Percentiles rank a stretch among this genome's conserved stretches.
phyloP scores from a whole-genome alignment of 1,284 basidiomycete genomes.

The Ceraceosorus guamensis region DNA sequence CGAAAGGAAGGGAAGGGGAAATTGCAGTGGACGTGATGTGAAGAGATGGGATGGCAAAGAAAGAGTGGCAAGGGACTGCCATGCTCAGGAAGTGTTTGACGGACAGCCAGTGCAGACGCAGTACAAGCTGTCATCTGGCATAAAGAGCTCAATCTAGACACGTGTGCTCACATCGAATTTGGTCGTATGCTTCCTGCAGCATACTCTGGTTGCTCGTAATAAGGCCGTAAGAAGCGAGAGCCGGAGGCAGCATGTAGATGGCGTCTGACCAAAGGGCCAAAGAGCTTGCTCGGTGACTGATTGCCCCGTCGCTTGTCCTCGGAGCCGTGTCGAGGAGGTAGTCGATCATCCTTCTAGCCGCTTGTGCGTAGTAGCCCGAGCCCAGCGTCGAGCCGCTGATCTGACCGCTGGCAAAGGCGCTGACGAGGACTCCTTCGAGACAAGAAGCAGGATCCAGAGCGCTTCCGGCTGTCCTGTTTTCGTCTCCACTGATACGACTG shows the following conservation, averaged over 20 bases:
- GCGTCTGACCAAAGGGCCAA: constrained; percentile 44
- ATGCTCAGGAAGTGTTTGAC: background rate
- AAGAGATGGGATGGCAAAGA: background rate
- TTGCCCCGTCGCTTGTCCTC: constrained; percentile 42
- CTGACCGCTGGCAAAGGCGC: constrained; percentile 32
- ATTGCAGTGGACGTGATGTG: background rate
- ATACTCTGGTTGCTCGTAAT: constrained; percentile 62
- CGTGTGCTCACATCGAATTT: no score
- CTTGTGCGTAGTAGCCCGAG: constrained; percentile 55
- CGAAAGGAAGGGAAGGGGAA: no score
- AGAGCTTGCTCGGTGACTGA: constrained; percentile 41
- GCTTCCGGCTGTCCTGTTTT: constrained; percentile 21
- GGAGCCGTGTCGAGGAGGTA: constrained; percentile 65
- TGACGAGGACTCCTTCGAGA: constrained; percentile 36
- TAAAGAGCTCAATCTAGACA: no score
- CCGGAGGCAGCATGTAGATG: constrained; percentile 84
- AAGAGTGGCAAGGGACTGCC: background rate
- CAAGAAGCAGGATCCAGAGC: constrained; percentile 39
- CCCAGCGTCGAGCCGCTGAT: constrained; percentile 22
- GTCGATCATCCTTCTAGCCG: constrained; percentile 65
- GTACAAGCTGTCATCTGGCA: no score
- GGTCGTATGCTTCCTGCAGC: constrained; percentile 65
- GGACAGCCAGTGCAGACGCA: constrained; percentile 54
- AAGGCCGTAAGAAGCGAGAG: constrained; percentile 80
- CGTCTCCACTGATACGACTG: constrained; percentile 39